Conservation (phyloP, 805 yeast species). For the Ogataea pilisensis region DNA sequence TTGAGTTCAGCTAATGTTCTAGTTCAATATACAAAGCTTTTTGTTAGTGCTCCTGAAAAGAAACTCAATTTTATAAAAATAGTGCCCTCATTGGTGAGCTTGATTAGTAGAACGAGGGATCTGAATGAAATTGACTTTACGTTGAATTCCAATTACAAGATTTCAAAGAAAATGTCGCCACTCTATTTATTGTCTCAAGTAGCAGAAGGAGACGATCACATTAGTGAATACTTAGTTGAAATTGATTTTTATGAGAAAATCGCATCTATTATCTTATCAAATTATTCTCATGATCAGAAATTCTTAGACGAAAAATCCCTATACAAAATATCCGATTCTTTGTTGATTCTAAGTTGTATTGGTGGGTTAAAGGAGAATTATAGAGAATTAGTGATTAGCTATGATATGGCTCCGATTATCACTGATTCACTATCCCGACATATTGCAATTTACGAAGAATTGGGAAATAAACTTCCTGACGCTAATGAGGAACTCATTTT, state of each 20-base stretch:
- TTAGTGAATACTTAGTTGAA: conserved; percentile 33
- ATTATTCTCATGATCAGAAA: conserved; percentile 20
- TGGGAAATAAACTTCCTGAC: conserved; percentile 1
- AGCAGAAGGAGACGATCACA: conserved; percentile 30
- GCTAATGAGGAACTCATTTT: conserved; percentile 27
- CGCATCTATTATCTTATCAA: conserved; percentile 27
- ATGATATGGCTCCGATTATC: conserved; percentile 29
- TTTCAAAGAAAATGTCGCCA: conserved; percentile 31
- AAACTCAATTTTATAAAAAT: conserved; percentile 20
- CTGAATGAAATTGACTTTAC: conserved; percentile 14
- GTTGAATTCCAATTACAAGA: conserved; percentile 18
- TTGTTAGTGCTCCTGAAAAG: conserved; percentile 11
- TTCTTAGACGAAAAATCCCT: conserved; percentile 27
- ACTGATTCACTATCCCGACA: conserved; percentile 32
- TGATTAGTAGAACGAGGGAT: conserved; percentile 20
- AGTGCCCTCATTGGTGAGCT: conserved; percentile 21
- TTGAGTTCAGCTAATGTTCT: conserved; percentile 28
- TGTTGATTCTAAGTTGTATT: conserved; percentile 35
- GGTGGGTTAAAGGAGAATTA: conserved; percentile 34
- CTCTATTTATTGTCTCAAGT: conserved; percentile 32
- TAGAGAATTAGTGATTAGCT: conserved; percentile 31
- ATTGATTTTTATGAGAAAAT: conserved; percentile 30
- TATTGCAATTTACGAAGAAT: conserved; percentile 17
- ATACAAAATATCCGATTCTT: conserved; percentile 32
- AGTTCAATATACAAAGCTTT: conserved; percentile 22